Evolutionary conservation across 805 yeast genomes (phyloP).

Genomic region (Blastobotrys mokoenaii): DNA sequence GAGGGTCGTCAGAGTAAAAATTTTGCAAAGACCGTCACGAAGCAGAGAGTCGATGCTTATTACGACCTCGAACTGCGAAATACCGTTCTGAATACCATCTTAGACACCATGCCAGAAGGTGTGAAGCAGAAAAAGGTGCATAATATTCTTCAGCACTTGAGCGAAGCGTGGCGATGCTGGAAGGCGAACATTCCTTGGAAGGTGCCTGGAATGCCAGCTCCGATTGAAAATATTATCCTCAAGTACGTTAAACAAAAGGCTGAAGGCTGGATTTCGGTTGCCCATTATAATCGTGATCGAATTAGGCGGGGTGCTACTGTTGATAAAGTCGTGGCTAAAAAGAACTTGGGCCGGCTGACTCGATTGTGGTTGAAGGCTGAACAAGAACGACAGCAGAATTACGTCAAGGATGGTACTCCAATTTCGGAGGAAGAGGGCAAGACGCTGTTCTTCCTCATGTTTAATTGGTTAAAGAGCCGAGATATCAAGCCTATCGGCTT

Average conservation of each 20-base stretch:
- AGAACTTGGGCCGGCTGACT: constrained; percentile 85
- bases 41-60: constrained; percentile 91
- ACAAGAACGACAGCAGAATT: constrained; percentile 76
- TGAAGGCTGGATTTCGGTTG: constrained; percentile 91
- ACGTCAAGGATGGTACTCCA: constrained; percentile 80
- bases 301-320: constrained; percentile 84
- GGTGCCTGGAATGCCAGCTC: constrained; percentile 92
- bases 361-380: constrained; percentile 89
- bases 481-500: constrained; percentile 83
- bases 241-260: constrained; percentile 92
- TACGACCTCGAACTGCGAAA: constrained; percentile 90
- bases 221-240: constrained; percentile 76
- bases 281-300: constrained; percentile 86
- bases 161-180: constrained; percentile 99
- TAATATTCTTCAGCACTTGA: constrained; percentile 82
- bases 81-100: constrained; percentile 88
- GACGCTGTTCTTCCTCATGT: constrained; percentile 75
- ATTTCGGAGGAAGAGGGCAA: constrained; percentile 85
- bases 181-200: constrained; percentile 98
- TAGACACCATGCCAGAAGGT: constrained; percentile 97
- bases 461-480: constrained; percentile 81
- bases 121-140: constrained; percentile 79
- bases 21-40: constrained; percentile 87
- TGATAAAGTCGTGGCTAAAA: constrained; percentile 89
- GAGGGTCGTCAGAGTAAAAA: constrained; percentile 93